Conservation (phyloP, 2,329 filamentous ascomycete genomes). For the Elsinoe fawcettii region DNA sequence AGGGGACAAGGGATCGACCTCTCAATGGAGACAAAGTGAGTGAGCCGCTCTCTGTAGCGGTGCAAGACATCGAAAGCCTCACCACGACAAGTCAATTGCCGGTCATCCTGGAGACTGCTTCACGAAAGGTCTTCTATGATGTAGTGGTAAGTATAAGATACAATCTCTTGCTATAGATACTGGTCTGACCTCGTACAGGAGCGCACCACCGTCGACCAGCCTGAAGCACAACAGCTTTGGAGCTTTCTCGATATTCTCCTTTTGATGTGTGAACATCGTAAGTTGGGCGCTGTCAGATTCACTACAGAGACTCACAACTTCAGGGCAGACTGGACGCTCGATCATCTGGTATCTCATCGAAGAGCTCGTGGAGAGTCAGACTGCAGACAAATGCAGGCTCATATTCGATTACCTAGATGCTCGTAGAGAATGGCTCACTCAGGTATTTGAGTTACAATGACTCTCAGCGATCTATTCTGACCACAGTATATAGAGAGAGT, state of each 20-base stretch:
- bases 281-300: slow-evolving; percentile 29
- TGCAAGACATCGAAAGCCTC: slow-evolving; percentile 23
- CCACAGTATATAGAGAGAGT: slow-evolving; percentile 48
- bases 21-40: slow-evolving; percentile 36
- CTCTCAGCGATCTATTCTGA: background rate
- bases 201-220: slow-evolving; percentile 49
- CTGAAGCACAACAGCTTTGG: slow-evolving; percentile 78
- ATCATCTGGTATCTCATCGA: slow-evolving; percentile 64
- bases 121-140: slow-evolving; percentile 70
- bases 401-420: slow-evolving; percentile 96
- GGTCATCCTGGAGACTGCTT: slow-evolving; percentile 74
- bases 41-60: slow-evolving; percentile 22
- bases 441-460: slow-evolving; percentile 42
- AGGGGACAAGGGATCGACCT: slow-evolving; percentile 37
- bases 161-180: background rate
- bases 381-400: slow-evolving; percentile 79
- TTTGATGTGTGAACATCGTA: slow-evolving; percentile 59
- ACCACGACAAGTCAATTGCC: slow-evolving; percentile 30
- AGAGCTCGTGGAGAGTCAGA: slow-evolving; percentile 91
- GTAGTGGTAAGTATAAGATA: slow-evolving; percentile 57
- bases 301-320: background rate
- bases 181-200: slow-evolving; percentile 26
- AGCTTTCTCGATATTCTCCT: slow-evolving; percentile 89
- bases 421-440: slow-evolving; percentile 76
- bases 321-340: slow-evolving; percentile 12